Base-by-base conservation (phyloP, 2,329 filamentous ascomycete genomes). In the Aspergillus viridinutans region DNA sequence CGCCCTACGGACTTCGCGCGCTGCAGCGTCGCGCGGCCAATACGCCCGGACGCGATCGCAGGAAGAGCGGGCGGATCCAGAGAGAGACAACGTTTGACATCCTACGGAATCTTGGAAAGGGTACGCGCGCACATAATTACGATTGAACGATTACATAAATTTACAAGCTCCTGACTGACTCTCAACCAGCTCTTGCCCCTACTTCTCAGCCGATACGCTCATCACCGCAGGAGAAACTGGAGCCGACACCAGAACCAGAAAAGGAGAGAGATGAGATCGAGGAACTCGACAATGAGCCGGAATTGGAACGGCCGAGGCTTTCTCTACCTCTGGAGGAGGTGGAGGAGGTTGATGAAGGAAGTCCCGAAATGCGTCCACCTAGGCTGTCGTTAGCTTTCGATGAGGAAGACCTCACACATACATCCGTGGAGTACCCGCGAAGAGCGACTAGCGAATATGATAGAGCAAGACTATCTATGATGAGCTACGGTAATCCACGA, bases 31-130 rank as follows among this genome's bases (percentile, higher is more conserved):
- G 81, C 62, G 79, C 79, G 12, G 78, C 77, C 4, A 78, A 78
- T 60, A 82, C 81, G 2, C 80, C 81, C 21, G 75, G 72, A 35
- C 76, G 79, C 12, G 75, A 81, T 62, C 75, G 78, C 49, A 69
- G 81, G 54, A 74, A 78, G 58, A 83, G 81, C 58, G 77, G 77
- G 26, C 72, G 80, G 35, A 61, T 79, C 54, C 77, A 81, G 63
- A 71, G 81, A 43, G 81, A 84, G 65, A 84, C 82, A 6, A 81
- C 81, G 4, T 78, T 83, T 61, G 81, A 83, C 64, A 76, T 81
- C 26, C 66, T 84, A 53, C 74, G 77, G 50, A 79, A 81, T 53
- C 67, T 85, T 8, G 82, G 81, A 53, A 81, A 74, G 75, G 74
- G 81, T 80, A 72, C 42, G 67, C 51, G 51, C 21, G n/a, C 7